Base-by-base conservation (phyloP, 2,329 filamentous ascomycete species). In the Aciculosporium take region DNA sequence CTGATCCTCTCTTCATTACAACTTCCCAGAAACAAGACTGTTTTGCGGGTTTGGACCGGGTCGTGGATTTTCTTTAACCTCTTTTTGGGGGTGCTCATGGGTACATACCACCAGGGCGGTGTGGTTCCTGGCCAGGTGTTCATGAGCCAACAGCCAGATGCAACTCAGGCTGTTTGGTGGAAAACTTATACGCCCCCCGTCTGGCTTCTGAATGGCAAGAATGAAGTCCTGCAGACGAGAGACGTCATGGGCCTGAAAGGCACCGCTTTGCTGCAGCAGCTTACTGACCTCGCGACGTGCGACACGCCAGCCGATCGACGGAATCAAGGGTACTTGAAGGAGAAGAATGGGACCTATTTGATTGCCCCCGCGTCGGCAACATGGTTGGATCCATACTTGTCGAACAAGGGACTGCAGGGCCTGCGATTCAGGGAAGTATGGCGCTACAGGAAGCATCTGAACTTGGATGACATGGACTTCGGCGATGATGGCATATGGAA, bases 131-230 rank as follows among this genome's bases (percentile, higher is more conserved):
- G 76, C 6, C 84, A 89, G 53, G 75, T 82, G 1, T 84, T 84
- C 55, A 68, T 89, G 53, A 81, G 77, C 53, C 74, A 73, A 41
- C 78, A 83, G 48, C 69, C 74, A 4, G 79, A 81, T 47, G 76
- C 81, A 7, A 78, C 76, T 2, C 70, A 80, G 27, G 80, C 79
- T 3, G 68, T 84, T 39, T 89, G 84, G 84, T 89, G 84, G 84
- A 88, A 87, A 58, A 88, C 84, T 1, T 88, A 88, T 56, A 83
- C 79, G 56, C 84, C 84, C 15, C 84, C 84, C 0, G 79, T 81
- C 28, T 89, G 84, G 82, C 69, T 89, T 17, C 66, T 88, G 6
- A 81, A 86, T 48, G 79, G 81, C 41, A 83, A 82, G 58, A 86
- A 83, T 48, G 72, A 79, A 49, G 69, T 82, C 8, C 61, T 87